A percentile compares a stretch with the other conserved stretches of the same genome.
These are phyloP conservation scores for Fusarium proliferatum DNA, from an alignment of 2,329 filamentous ascomycete species.

Conservation along the genomic window DNA sequence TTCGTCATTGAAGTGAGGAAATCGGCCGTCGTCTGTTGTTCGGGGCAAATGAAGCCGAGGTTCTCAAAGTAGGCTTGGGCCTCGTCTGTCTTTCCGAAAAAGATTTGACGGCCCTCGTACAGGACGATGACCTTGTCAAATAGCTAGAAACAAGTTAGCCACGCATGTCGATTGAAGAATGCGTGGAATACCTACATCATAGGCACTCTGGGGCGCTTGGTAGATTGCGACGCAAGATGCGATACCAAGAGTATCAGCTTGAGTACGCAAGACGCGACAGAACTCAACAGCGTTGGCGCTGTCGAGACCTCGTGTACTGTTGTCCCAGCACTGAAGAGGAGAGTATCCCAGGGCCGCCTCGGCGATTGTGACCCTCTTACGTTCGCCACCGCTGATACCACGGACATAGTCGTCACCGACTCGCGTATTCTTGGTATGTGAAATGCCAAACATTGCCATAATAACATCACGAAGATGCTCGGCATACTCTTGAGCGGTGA, in stretches of 20 bases:
- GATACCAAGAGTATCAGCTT: slow-evolving; percentile 69
- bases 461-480: slow-evolving; percentile 73
- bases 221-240: slow-evolving; percentile 72
- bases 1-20: slow-evolving; percentile 69
- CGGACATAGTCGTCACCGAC: slow-evolving; percentile 77
- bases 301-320: slow-evolving; percentile 73
- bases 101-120: slow-evolving; percentile 75
- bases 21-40: slow-evolving; percentile 73
- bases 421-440: slow-evolving; percentile 73
- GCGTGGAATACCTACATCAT: slow-evolving; percentile 29
- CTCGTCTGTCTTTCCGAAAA: slow-evolving; percentile 39
- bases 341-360: slow-evolving; percentile 48
- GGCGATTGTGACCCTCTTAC: slow-evolving; percentile 53
- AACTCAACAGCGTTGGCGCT: slow-evolving; percentile 73
- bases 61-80: slow-evolving; percentile 43
- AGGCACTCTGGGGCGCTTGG: slow-evolving; percentile 61
- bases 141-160: slow-evolving; percentile 38
- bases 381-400: slow-evolving; percentile 63
- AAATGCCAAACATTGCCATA: slow-evolving; percentile 77
- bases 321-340: slow-evolving; percentile 76
- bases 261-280: slow-evolving; percentile 68
- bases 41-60: slow-evolving; percentile 66
- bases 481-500: slow-evolving; percentile 62
- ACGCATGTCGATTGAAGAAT: too few species aligned
- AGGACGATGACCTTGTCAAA: slow-evolving; percentile 77